Evolutionary conservation across 2,329 filamentous ascomycete species (phyloP).

Genomic region (Verticillium tricorpus): DNA sequence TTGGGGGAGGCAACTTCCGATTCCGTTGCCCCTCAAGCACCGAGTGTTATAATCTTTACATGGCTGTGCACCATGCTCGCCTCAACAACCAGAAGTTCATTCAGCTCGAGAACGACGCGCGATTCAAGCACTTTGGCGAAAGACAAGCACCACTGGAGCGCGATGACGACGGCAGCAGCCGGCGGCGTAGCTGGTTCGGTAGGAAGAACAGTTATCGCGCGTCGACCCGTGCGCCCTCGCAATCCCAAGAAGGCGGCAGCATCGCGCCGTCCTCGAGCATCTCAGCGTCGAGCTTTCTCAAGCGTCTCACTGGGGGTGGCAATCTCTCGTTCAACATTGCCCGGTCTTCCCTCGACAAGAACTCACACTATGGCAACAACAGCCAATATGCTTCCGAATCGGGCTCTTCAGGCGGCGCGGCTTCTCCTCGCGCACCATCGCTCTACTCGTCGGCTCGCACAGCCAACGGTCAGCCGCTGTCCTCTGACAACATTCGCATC

Average conservation of each 20-base stretch:
- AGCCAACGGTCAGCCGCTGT: constrained; percentile 37
- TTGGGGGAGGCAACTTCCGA: constrained; percentile 74
- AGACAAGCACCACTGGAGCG: constrained; percentile 43
- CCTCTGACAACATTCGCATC: constrained; percentile 78
- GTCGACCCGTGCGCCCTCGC: constrained; percentile 55
- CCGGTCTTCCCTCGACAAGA: constrained; percentile 66
- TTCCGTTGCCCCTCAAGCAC: constrained; percentile 74
- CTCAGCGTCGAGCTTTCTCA: constrained; percentile 73
- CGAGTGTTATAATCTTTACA: constrained; percentile 80
- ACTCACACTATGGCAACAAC: constrained; percentile 43
- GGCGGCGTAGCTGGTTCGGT: constrained; percentile 54
- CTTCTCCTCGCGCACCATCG: constrained; percentile 52
- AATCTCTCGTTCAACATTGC: constrained; percentile 76
- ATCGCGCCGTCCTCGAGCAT: constrained; percentile 55
- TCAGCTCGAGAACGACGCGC: constrained; percentile 60
- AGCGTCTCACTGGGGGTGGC: constrained; percentile 66
- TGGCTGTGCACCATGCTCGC: constrained; percentile 79
- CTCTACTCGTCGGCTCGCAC: constrained; percentile 48
- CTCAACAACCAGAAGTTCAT: constrained; percentile 91
- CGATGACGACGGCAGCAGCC: constrained; percentile 41
- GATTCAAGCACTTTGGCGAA: constrained; percentile 67
- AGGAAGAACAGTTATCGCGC: constrained; percentile 62
- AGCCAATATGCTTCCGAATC: constrained; percentile 59
- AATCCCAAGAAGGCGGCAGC: constrained; percentile 71
- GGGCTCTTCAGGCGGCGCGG: constrained; percentile 43